Conservation (phyloP, 495 filamentous ascomycete genomes). For the Cenococcum geophilum region DNA sequence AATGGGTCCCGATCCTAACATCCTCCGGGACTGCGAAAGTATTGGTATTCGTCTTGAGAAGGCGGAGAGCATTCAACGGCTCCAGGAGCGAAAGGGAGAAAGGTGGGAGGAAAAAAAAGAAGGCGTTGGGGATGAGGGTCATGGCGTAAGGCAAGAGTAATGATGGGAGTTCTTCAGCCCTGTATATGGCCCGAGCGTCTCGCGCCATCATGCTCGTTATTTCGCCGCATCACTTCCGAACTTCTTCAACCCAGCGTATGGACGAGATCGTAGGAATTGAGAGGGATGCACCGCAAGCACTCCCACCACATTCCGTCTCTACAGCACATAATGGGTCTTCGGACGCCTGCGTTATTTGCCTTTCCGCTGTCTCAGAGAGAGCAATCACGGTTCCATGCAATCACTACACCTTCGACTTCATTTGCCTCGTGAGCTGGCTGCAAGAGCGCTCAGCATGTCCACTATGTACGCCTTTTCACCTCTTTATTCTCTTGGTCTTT, state of each 20-base stretch:
- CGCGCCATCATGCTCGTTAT: background rate
- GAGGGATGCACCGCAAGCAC: background rate
- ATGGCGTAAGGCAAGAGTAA: background rate
- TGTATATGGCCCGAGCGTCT: background rate
- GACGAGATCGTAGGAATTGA: constrained; percentile 2
- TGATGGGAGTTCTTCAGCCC: background rate
- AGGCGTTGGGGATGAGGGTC: background rate
- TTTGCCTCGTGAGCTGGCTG: constrained; percentile 79
- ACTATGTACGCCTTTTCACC: constrained; percentile 44
- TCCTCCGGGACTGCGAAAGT: constrained; percentile 2
- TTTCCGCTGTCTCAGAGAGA: constrained; percentile 65
- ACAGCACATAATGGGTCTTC: constrained; percentile 5
- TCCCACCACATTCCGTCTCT: background rate
- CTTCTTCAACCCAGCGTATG: constrained; percentile 15
- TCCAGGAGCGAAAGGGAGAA: background rate
- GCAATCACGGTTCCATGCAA: constrained; percentile 67
- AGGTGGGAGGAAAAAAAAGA: background rate
- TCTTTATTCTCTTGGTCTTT: background rate
- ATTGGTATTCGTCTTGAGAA: constrained; percentile 7
- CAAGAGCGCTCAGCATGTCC: constrained; percentile 68
- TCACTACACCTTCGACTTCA: constrained; percentile 75
- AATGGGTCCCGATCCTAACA: constrained; percentile 7
- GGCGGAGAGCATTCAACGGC: background rate
- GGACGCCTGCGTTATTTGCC: constrained; percentile 61
- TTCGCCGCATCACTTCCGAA: constrained; percentile 7